These are phyloP conservation scores for Oryza australiensis DNA, from an alignment of 176 grass and related monocot genomes.

Conservation along the genomic window DNA sequence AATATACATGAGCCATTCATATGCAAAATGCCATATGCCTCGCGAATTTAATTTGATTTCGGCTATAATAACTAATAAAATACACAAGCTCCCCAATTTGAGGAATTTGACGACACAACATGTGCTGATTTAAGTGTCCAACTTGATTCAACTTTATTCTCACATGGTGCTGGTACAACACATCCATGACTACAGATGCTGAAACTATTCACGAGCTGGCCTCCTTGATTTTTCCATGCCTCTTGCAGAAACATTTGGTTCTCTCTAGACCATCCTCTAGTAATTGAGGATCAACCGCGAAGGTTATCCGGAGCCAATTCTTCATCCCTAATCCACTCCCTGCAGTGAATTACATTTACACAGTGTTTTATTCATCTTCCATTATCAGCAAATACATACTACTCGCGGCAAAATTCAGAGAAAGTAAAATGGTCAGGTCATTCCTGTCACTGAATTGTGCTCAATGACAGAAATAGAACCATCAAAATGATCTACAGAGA, in stretches of 20 bases:
- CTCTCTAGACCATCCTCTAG: constrained; percentile 60
- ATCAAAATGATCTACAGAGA: too few relatives aligned
- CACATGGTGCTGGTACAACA: not conserved
- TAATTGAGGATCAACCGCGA: constrained; percentile 40
- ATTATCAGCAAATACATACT: not conserved
- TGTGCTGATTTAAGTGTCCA: not conserved
- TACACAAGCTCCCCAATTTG: not conserved
- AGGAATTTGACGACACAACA: not conserved
- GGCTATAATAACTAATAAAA: not conserved
- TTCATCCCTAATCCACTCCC: constrained; percentile 58
- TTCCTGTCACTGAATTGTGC: too few relatives aligned
- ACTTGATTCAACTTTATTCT: not conserved
- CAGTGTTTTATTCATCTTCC: not conserved
- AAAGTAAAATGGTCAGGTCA: too few relatives aligned
- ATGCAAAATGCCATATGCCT: not conserved
- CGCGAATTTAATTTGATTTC: not conserved
- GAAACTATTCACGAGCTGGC: not conserved
- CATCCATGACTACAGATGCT: not conserved
- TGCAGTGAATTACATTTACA: not conserved
- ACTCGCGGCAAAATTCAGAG: too few relatives aligned
- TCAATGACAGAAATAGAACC: too few relatives aligned
- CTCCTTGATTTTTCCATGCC: constrained; percentile 40
- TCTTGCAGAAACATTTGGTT: constrained; percentile 61
- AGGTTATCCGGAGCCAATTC: constrained; percentile 67
- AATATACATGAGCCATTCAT: too few relatives aligned